Evolutionary conservation across 202 grass and related monocot species (phyloP), one percentile per base, ranked within the genome.

Genomic region (Bolboschoenoplectus hybrid): DNA sequence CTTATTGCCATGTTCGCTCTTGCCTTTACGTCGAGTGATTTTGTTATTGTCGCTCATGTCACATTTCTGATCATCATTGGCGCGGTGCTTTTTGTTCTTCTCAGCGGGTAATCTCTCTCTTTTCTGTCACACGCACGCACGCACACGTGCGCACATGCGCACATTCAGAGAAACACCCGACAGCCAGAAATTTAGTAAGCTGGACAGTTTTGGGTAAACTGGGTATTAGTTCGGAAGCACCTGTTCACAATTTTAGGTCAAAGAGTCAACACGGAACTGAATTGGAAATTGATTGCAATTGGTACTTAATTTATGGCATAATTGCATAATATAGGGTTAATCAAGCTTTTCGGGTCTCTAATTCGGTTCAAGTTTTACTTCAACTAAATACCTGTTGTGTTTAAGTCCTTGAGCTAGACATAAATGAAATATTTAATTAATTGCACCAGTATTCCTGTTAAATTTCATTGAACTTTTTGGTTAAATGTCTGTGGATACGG

Each of bases 1-100:
- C 88, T 98, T 82, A 88, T 84, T 9, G 86, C 93, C 4, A 94
- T 98, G 93, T 91, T 98, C 61, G 85, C 92, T 72, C 89, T 98
- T 45, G 96, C 96, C 80, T 90, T 96, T 77, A 92, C 91, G 26
- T 96, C 91, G 56, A 92, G 91, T 52, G 91, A 96, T 43, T 96
- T 98, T 26, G 62, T 92, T 57, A 91, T 98, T 68, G 88, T 90
- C 43, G 93, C 82, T 38, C 93, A 98, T 81, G 89, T 98, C 87
- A 65, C 95, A 79, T 89, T 98, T 83, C 91, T 98, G 9, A 85
- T 98, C 36, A 85, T 85, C 83, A 98, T 98, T 40, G 90, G 91
- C 5, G 50, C 63, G 16, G 88, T 95, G 70, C 93, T 98, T 63
- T 98, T 98, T 87, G 81, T 95, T 67, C 96, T 98, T 46, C 90